These are phyloP conservation scores for Macrocybe gigantea DNA, from an alignment of 768 basidiomycete genomes.

Conservation along the genomic window DNA sequence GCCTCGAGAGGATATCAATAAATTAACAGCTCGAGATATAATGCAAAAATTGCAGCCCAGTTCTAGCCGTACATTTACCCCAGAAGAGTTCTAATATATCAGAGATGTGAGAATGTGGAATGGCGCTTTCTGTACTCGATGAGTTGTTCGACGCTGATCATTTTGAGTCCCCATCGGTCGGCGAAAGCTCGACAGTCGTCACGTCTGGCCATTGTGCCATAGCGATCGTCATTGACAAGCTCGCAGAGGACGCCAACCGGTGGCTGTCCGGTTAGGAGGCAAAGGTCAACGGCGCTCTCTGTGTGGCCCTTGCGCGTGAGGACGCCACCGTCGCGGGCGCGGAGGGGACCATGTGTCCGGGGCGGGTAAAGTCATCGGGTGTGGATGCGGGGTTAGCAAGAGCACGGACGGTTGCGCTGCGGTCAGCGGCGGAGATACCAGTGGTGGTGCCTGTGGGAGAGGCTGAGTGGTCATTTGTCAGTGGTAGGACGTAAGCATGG, in stretches of 20 bases:
- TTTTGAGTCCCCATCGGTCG: constrained; percentile 81
- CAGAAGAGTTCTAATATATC: too few species aligned
- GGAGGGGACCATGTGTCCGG: constrained; percentile 92
- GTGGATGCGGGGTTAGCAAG: constrained; percentile 57
- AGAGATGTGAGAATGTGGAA: constrained; percentile 5
- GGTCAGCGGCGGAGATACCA: constrained; percentile 95
- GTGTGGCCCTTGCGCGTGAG: constrained; percentile 90
- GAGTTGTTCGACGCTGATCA: constrained; percentile 91
- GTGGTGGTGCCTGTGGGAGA: constrained; percentile 72
- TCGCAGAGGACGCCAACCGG: constrained; percentile 89
- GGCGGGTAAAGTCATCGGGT: constrained; percentile 77
- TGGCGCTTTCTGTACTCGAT: constrained; percentile 41
- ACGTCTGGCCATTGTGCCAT: constrained; percentile 89
- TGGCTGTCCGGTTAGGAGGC: constrained; percentile 60
- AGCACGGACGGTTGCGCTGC: constrained; percentile 79
- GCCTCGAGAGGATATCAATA: too few species aligned
- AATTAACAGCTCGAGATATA: too few species aligned
- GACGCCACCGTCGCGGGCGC: constrained; percentile 81
- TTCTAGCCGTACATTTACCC: too few species aligned
- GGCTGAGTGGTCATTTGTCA: not conserved
- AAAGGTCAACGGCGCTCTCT: constrained; percentile 85
- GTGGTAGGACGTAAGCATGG: constrained; percentile 7
- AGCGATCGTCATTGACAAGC: constrained; percentile 85
- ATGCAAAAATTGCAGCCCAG: too few species aligned
- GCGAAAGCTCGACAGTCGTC: constrained; percentile 94